These are phyloP conservation scores for Teunomyces atbi DNA, from an alignment of 805 yeast genomes.

Conservation along the genomic window DNA sequence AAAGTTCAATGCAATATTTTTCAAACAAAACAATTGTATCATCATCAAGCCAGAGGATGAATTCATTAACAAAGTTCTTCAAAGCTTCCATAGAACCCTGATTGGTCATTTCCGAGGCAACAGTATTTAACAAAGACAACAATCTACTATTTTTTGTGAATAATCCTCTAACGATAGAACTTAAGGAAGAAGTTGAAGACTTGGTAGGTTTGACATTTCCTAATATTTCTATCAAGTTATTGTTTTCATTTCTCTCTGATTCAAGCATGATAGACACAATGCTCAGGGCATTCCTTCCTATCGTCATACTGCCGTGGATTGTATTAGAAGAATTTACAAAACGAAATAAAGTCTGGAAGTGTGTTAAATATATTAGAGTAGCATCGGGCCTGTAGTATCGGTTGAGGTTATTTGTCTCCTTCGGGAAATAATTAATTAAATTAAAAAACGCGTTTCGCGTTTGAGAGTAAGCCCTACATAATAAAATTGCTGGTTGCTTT, in stretches of 20 bases:
- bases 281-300: constrained; percentile 1
- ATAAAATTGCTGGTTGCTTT: not conserved
- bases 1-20: constrained; percentile 23
- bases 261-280: constrained; percentile 2
- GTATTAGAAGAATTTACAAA: not conserved
- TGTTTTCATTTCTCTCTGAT: constrained; percentile 30
- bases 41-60: constrained; percentile 38
- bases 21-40: constrained; percentile 34
- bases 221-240: constrained; percentile 34
- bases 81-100: constrained; percentile 25
- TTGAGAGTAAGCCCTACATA: not conserved
- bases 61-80: constrained; percentile 38
- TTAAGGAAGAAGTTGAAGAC: constrained; percentile 22
- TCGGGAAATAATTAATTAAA: constrained; percentile 1
- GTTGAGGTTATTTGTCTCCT: not conserved
- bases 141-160: constrained; percentile 38
- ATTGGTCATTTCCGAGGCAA: constrained; percentile 10
- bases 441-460: constrained; percentile 4
- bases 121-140: constrained; percentile 14
- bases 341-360: not conserved
- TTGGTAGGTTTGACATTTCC: constrained; percentile 32
- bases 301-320: not conserved
- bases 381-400: not conserved
- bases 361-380: not conserved
- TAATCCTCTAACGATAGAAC: constrained; percentile 38